Evolutionary conservation across 2,329 filamentous ascomycete genomes (phyloP), one percentile per base, ranked within the genome.

Genomic region (Monilinia aucupariae): DNA sequence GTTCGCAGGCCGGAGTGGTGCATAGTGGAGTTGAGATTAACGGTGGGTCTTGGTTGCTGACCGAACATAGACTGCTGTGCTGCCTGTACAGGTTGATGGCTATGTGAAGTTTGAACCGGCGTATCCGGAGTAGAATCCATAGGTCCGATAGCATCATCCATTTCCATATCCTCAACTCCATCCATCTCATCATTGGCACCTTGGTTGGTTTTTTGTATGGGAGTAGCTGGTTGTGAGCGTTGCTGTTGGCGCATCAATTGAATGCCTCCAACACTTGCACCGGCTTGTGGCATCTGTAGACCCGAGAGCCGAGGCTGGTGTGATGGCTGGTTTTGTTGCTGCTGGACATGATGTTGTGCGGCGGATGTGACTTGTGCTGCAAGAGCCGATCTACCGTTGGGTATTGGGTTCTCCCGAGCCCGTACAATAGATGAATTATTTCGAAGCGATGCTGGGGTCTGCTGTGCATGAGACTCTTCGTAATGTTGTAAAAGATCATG

Each of bases 401-500:
- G 77, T 64, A 71, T 76, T 67, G 71, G 76, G 69, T 70, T 76
- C 70, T 75, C 75, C 64, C 74, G 71, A 41, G 75, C 78, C 71
- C 81, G 78, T 59, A 78, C 78, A 61, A 70, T 70, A 30, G 66
- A 64, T 13, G 73, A 70, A 53, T 69, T 67, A 39, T 68, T 71
- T 49, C 79, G 77, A 64, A 81, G 76, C 34, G 81, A 80, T 56
- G 77, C 75, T 64, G 78, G 76, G 32, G 83, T 81, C 67, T 89
- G 82, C 67, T 90, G 86, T 20, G 92, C 93, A 76, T 99, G 94
- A 62, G 89, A 85, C 77, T 97, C 93, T 77, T 99, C 94, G 74
- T 97, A 99, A 76, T 99, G 94, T 74, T 96, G 92, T 53, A 99
- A 81, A 53, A 99, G 82, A 74, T 97, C 94, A 78, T 99, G 94